These are phyloP conservation scores for Arabis alpina DNA, from an alignment of 345 rosid species.

Conservation along the genomic window DNA sequence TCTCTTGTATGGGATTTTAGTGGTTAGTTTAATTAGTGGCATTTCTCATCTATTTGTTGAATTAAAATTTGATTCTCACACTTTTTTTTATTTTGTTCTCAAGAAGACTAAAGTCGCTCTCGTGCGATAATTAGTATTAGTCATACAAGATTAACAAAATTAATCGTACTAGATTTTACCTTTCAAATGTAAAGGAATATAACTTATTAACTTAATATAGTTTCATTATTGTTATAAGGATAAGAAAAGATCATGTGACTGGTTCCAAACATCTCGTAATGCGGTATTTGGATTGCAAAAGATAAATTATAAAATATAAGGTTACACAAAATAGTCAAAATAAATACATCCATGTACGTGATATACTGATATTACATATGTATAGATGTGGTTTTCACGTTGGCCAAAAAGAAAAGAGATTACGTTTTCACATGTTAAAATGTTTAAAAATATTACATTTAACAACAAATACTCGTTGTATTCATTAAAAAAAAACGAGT, in stretches of 20 bases:
- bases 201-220: neutral
- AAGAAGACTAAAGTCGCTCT: neutral
- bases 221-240: conserved; percentile 17
- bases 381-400: conserved; percentile 18
- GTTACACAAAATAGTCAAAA: conserved; percentile 30
- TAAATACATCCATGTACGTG: neutral
- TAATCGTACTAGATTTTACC: neutral
- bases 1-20: conserved; percentile 27
- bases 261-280: conserved; percentile 37
- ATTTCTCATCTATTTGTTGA: conserved; percentile 20
- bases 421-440: conserved; percentile 11
- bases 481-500: neutral
- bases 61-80: conserved; percentile 56
- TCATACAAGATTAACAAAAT: neutral
- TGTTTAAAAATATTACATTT: neutral
- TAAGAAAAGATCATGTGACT: conserved; percentile 37
- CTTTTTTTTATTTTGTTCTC: neutral
- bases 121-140: neutral
- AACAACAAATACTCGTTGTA: neutral
- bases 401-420: neutral
- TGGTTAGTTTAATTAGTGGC: conserved; percentile 4
- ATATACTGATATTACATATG: conserved; percentile 12
- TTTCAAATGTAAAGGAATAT: neutral
- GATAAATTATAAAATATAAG: conserved; percentile 26
- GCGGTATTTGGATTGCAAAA: conserved; percentile 27